These are phyloP conservation scores for Vanilla planifolia DNA, from an alignment of 106 monocot genomes.

Conservation along the genomic window DNA sequence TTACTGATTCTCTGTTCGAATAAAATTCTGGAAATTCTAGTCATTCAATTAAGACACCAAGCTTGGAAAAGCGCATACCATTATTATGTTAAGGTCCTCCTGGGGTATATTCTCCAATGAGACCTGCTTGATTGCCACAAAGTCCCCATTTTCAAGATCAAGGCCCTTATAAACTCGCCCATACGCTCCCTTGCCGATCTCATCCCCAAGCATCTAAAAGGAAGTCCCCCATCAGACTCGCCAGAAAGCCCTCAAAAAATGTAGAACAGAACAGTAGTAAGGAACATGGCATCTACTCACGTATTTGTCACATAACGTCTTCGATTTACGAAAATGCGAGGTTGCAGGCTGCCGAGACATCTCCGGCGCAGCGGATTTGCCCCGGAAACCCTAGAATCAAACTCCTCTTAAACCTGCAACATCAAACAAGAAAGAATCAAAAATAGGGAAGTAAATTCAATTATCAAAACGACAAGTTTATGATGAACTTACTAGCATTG, in stretches of 20 bases:
- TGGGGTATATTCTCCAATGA: slow-evolving; percentile 95
- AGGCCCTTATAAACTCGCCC: slow-evolving; percentile 94
- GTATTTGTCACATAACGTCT: slow-evolving; percentile 94
- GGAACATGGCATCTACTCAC: slow-evolving; percentile 33
- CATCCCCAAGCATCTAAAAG: slow-evolving; percentile 91
- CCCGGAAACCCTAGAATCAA: background rate
- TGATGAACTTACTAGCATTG: slow-evolving; percentile 3
- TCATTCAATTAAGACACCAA: background rate
- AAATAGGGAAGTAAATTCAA: background rate
- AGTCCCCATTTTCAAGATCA: slow-evolving; percentile 95
- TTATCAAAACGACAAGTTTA: background rate
- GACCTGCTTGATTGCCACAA: slow-evolving; percentile 98
- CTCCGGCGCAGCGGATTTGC: background rate
- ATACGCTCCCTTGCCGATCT: slow-evolving; percentile 99
- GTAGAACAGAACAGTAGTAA: background rate
- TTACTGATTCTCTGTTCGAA: too few relatives aligned
- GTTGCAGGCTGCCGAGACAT: slow-evolving; percentile 70
- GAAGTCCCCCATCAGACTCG: background rate
- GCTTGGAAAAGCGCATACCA: slow-evolving; percentile 34
- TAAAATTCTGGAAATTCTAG: background rate
- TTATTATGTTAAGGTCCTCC: slow-evolving; percentile 97
- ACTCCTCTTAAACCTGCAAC: background rate
- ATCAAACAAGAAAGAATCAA: background rate
- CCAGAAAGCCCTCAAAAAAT: slow-evolving; percentile 5
- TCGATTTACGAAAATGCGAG: slow-evolving; percentile 70